Evolutionary conservation across 768 basidiomycete genomes (phyloP), one percentile per base, ranked within the genome.

Genomic region (Mycena kentingensis): DNA sequence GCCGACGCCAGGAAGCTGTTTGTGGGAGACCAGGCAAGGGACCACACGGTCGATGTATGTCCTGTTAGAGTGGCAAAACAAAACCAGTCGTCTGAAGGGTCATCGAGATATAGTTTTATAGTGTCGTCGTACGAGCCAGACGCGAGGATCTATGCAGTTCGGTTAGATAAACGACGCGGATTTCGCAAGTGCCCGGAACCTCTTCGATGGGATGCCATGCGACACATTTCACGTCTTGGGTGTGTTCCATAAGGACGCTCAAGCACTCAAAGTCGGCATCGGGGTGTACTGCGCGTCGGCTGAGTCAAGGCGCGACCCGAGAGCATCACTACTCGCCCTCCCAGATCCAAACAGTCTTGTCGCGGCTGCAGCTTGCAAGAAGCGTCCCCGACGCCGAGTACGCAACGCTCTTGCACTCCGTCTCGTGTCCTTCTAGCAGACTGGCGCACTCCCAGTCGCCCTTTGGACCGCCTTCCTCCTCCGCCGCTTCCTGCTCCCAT

Each of bases 331-430:
- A 55, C 66, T 45, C 62, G 88, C 95, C 93, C 79, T 98, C 96
- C 96, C 97, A 99, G 29, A 99, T 82, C 97, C 97, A 98, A 0
- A 98, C 94, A 5, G 93, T 92, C 74, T 98, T 99, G 73, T 98
- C 97, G 53, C 97, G 77, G 60, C 90, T 90, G 65, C 95, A 98
- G 55, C 88, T 94, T 8, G 96, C 97, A n/a, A 99, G 75, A 22
- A 97, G 70, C 2, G 79, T 85, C 1, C 87, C 87, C n/a, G 84
- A 82, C 29, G 74, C 73, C 11, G 88, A 92, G 70, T 88, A 98
- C 3, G 84, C 88, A 0, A 95, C 89, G 49, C 86, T 80, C 74
- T 98, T 98, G 75, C 95, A 98, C 67, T 99, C 96, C 10, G 87
- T 94, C 66, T 98, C 96, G 65, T 98, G 97, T 0, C 97, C 96